Conservation (phyloP, 805 yeast genomes). For the Blastobotrys robertii region DNA sequence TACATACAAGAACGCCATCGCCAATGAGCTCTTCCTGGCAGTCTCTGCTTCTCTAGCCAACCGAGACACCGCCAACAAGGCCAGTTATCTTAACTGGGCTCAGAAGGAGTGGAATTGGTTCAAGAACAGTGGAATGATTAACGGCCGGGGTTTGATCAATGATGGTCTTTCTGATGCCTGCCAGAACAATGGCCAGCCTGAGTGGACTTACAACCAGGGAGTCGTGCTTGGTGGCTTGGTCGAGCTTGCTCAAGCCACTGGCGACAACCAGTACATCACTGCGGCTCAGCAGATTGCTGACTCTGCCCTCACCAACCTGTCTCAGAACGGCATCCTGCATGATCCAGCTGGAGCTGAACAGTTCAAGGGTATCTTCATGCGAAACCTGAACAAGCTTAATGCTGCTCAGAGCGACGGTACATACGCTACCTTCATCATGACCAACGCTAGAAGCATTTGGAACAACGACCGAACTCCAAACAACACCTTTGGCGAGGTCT, state of each 20-base stretch:
- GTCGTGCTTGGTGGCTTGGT: constrained; percentile 11
- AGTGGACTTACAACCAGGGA: constrained; percentile 13
- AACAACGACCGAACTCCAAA: constrained; percentile 1
- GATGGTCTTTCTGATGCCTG: constrained; percentile 8
- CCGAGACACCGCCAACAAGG: constrained; percentile 3
- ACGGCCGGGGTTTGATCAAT: constrained; percentile 5
- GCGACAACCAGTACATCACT: not conserved
- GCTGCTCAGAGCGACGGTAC: not conserved
- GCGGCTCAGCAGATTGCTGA: constrained; percentile 6
- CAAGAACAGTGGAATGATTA: constrained; percentile 3
- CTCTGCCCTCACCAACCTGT: constrained; percentile 3
- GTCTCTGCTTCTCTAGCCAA: constrained; percentile 10
- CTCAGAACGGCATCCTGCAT: constrained; percentile 7
- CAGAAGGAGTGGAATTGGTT: constrained; percentile 8
- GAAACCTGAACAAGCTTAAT: constrained; percentile 6
- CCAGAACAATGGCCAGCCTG: constrained; percentile 5
- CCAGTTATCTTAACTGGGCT: constrained; percentile 10
- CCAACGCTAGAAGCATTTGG: constrained; percentile 4
- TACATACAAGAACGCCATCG: constrained; percentile 10
- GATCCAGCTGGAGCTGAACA: constrained; percentile 5
- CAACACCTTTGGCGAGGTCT: constrained; percentile 4
- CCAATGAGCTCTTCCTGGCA: constrained; percentile 11
- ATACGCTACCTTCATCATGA: not conserved
- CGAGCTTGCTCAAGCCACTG: constrained; percentile 6
- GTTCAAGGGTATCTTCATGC: constrained; percentile 10